Percentiles rank a stretch among this genome's conserved stretches.
Evolutionary conservation across 306 rosid genomes (phyloP).

Genomic region (Sicyos baderoa): DNA sequence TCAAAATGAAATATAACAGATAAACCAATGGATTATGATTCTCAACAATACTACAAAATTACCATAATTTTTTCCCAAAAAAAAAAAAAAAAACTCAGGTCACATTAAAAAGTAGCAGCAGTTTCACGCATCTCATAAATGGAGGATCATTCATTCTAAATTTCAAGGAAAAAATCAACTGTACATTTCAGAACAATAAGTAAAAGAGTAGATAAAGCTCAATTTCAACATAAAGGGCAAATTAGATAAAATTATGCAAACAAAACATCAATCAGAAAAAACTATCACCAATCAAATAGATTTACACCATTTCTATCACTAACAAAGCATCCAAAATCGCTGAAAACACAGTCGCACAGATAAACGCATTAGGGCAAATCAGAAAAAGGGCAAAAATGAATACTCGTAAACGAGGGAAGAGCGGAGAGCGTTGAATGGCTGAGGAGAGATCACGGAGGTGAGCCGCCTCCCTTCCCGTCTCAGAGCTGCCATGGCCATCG

Average conservation of each 20-base stretch:
- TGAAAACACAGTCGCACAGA: not conserved
- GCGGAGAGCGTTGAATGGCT: slow-evolving; percentile 39
- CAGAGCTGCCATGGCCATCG: slow-evolving; percentile 89
- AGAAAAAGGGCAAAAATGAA: not conserved
- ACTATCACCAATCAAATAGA: not conserved
- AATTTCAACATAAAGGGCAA: not conserved
- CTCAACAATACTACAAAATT: not conserved
- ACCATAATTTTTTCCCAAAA: not conserved
- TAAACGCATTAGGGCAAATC: no score
- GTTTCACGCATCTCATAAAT: not conserved
- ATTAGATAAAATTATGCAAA: not conserved
- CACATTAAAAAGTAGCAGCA: not conserved
- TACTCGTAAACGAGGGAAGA: slow-evolving; percentile 42
- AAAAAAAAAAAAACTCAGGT: not conserved
- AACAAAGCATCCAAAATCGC: not conserved
- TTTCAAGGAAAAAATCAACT: not conserved
- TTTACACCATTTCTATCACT: not conserved
- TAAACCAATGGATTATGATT: not conserved
- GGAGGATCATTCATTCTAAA: not conserved
- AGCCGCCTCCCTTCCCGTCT: slow-evolving; percentile 90
- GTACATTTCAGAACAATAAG: not conserved
- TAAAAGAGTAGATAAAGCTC: not conserved
- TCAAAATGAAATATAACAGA: not conserved
- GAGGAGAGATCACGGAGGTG: slow-evolving; percentile 49
- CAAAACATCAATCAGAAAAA: not conserved